Evolutionary conservation across 805 yeast genomes (phyloP).

Genomic region (Hanseniaspora pseudoguilliermondii): DNA sequence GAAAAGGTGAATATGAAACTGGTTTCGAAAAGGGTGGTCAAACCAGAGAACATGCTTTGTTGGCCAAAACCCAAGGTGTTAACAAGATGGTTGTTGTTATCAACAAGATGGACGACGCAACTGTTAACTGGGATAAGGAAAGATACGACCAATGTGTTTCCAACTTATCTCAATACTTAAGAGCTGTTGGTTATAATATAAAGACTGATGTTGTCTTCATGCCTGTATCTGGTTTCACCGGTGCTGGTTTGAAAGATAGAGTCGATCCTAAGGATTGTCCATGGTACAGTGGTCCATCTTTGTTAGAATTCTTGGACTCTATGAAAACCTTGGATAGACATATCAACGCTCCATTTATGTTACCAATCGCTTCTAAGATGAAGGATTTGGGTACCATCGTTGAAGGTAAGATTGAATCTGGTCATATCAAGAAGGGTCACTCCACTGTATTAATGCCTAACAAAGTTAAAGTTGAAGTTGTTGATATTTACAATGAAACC

Average conservation of each 20-base stretch:
- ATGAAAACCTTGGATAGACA: constrained; percentile 76
- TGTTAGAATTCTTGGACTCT: constrained; percentile 76
- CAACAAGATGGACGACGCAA: constrained; percentile 98
- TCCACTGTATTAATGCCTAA: constrained; percentile 84
- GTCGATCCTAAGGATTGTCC: constrained; percentile 61
- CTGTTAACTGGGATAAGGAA: constrained; percentile 90
- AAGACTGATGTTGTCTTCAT: constrained; percentile 78
- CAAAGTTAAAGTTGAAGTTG: constrained; percentile 67
- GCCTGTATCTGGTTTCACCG: constrained; percentile 98
- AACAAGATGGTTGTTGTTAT: constrained; percentile 85
- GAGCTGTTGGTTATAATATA: constrained; percentile 73
- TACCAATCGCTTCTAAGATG: constrained; percentile 89
- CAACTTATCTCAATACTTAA: constrained; percentile 65
- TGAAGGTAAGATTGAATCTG: constrained; percentile 97
- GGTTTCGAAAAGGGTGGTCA: constrained; percentile 99
- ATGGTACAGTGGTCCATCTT: constrained; percentile 89
- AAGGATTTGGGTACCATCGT: constrained; percentile 94
- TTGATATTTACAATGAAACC: constrained; percentile 83
- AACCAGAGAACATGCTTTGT: constrained; percentile 92
- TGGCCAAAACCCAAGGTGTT: constrained; percentile 98
- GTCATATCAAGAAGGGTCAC: constrained; percentile 72
- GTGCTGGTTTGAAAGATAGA: constrained; percentile 88
- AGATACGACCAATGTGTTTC: constrained; percentile 91
- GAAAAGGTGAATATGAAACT: constrained; percentile 99
- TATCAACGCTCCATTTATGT: constrained; percentile 90